Percentiles rank a stretch among this genome's conserved stretches.
These are phyloP conservation scores for Chrysanthemum makinoi DNA, from an alignment of 129 eudicot genomes.

Conservation along the genomic window DNA sequence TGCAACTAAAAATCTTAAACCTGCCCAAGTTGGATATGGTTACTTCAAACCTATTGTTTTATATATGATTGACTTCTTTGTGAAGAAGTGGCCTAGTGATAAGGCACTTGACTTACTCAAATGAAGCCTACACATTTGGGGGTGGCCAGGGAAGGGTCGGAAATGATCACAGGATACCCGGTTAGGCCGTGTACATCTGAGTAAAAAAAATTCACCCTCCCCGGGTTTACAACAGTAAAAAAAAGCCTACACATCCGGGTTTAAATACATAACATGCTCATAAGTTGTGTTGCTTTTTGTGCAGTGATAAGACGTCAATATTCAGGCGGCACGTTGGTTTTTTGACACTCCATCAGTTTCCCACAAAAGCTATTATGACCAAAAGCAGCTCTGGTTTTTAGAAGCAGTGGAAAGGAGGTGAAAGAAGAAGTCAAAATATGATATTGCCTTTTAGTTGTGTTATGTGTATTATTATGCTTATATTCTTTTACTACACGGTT, in stretches of 20 bases:
- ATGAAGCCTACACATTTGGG: too few species aligned
- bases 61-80: too few species aligned
- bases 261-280: background rate
- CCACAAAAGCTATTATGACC: conserved; percentile 5
- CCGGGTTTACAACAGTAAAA: too few species aligned
- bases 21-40: too few species aligned
- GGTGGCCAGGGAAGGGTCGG: too few species aligned
- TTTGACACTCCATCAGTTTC: conserved; percentile 14
- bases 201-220: too few species aligned
- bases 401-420: conserved; percentile 19
- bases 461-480: conserved; percentile 32
- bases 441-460: conserved; percentile 13
- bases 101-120: too few species aligned
- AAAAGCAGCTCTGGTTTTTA: conserved; percentile 29
- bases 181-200: too few species aligned
- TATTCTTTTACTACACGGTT: conserved; percentile 30
- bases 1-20: too few species aligned
- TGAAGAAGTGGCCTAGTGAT: too few species aligned
- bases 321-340: background rate
- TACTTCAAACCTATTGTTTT: background rate
- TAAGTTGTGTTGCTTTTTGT: conserved; percentile 12
- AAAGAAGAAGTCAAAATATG: conserved; percentile 5
- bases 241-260: too few species aligned
- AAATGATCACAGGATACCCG: too few species aligned
- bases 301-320: conserved; percentile 19